Evolutionary conservation across 345 rosid species (phyloP).

Genomic region (Turritis glabra): DNA sequence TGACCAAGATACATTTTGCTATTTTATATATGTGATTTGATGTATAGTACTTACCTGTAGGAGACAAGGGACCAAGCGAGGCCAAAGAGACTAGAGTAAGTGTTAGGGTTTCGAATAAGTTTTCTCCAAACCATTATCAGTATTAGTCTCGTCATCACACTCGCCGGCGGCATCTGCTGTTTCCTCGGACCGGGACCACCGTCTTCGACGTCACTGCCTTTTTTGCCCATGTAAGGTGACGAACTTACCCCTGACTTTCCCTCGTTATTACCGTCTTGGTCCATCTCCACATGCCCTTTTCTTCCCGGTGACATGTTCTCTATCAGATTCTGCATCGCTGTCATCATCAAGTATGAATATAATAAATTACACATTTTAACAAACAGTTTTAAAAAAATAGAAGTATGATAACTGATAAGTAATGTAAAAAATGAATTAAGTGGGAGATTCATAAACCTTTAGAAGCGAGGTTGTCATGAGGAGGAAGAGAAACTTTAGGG

Average conservation of each 20-base stretch:
- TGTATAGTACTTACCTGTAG: constrained; percentile 43
- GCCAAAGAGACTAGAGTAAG: constrained; percentile 70
- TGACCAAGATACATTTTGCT: not conserved
- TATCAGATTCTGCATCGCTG: constrained; percentile 66
- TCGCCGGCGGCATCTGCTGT: constrained; percentile 71
- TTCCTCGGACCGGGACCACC: constrained; percentile 43
- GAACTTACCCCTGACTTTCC: constrained; percentile 44
- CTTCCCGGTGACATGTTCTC: constrained; percentile 61
- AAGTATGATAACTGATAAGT: too few species aligned
- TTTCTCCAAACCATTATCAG: constrained; percentile 81
- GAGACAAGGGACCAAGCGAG: constrained; percentile 72
- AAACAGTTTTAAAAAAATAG: not conserved
- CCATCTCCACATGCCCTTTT: constrained; percentile 51
- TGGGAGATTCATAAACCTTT: constrained; percentile 36
- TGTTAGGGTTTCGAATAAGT: constrained; percentile 75
- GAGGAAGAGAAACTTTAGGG: constrained; percentile 38
- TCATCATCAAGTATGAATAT: constrained; percentile 1
- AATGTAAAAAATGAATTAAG: not conserved
- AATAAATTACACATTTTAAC: not conserved
- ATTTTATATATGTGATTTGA: not conserved
- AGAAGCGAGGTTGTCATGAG: constrained; percentile 51
- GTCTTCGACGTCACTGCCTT: constrained; percentile 44
- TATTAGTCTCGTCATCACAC: constrained; percentile 71
- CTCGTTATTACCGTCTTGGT: constrained; percentile 49
- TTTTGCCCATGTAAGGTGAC: constrained; percentile 53